Base-by-base conservation (phyloP, 2,329 filamentous ascomycete genomes). In the Aspergillus ustus region DNA sequence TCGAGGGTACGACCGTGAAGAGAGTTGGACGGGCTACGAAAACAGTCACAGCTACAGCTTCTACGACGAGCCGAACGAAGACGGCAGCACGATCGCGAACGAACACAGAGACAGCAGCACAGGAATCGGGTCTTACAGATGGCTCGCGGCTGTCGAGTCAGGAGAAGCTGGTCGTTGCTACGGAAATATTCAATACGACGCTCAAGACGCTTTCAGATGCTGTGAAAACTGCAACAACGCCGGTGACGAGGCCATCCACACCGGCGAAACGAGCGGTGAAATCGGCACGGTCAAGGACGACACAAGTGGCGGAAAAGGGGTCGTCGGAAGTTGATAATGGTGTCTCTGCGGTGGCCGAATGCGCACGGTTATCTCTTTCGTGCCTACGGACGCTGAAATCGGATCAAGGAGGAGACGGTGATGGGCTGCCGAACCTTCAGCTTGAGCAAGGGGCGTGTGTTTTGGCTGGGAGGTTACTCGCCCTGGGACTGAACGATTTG, bases 151-250 rank as follows among this genome's bases (percentile, higher is more conserved):
- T 80, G 45, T 75, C 77, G 8, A 57, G 64, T 44, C 76, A 78
- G 55, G 75, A 81, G 61, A 76, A 75, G 57, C 70, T 78, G 1
- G 71, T 77, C 5, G 71, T 82, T 22, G 80, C 80, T 1, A 81
- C 80, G 1, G 80, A 81, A 37, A 72, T 80, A 13, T 81, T 82
- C 63, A 82, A 82, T 67, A 69, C 69, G 17, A 77, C 78, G 0
- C 70, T 81, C 13, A 82, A 79, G 63, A 71, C 75, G 0, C 71
- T 82, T 8, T 78, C 77, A 1, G 78, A 80, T 45, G 74, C 76
- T 20, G 63, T 75, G 15, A 78, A 76, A 29, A 64, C 73, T 13
- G 37, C 43, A 6, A 49, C 7, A 6, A 13, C 22, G 37, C 75
- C 75, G 48, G 29, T 60, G 5, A 46, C 63, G 3, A 73, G 70